A percentile compares a stretch with the other conserved stretches of the same genome.
phyloP scores from a whole-genome alignment of 495 filamentous ascomycete genomes.

The Physcia stellaris region DNA sequence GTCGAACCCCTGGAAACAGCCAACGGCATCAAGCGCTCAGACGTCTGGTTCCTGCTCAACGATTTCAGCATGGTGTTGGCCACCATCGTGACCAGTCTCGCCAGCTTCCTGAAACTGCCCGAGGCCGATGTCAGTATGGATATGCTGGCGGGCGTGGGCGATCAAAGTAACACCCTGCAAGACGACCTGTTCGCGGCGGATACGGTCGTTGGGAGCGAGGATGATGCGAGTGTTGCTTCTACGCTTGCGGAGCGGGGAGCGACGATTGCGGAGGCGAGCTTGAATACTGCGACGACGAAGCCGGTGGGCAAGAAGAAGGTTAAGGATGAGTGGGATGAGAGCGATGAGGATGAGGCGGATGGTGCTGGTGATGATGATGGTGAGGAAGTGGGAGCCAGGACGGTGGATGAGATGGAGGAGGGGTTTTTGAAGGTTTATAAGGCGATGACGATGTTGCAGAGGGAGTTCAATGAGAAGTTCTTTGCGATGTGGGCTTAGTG shows the following conservation, averaged over 20 bases:
- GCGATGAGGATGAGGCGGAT: conserved; percentile 18
- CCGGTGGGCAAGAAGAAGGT: conserved; percentile 24
- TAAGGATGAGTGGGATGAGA: conserved; percentile 27
- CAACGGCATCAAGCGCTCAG: conserved; percentile 46
- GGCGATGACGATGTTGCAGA: conserved; percentile 39
- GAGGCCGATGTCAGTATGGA: conserved; percentile 26
- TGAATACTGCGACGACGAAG: conserved; percentile 5
- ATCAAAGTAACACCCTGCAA: conserved; percentile 17
- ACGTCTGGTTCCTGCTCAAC: conserved; percentile 53
- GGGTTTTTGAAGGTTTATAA: conserved; percentile 42
- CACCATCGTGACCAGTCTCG: conserved; percentile 46
- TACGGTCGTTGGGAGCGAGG: neutral
- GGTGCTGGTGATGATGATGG: conserved; percentile 12
- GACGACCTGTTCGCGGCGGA: conserved; percentile 19
- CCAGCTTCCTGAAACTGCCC: conserved; percentile 35
- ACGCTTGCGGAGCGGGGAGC: conserved; percentile 5
- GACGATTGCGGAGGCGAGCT: neutral
- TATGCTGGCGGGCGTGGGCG: conserved; percentile 20
- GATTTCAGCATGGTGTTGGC: conserved; percentile 60
- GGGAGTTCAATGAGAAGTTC: conserved; percentile 55
- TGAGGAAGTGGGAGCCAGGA: conserved; percentile 10
- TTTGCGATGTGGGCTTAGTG: conserved; percentile 34
- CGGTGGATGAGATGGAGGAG: conserved; percentile 20
- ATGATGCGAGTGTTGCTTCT: neutral
- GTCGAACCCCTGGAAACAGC: conserved; percentile 35